phyloP scores from a whole-genome alignment of 2,329 filamentous ascomycete species.

The Bipolaris sorokiniana region DNA sequence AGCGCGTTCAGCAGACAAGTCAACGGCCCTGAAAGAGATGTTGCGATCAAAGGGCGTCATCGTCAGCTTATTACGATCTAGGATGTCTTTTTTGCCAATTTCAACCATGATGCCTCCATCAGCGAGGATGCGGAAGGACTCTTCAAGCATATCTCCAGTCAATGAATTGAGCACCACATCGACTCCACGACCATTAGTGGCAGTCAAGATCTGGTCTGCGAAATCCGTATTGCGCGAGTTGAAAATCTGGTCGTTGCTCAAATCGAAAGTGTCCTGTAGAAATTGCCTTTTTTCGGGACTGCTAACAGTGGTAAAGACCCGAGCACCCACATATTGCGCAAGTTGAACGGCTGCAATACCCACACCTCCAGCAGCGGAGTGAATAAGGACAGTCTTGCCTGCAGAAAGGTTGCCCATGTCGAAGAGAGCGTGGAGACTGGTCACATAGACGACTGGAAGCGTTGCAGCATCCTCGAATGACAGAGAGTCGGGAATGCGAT shows the following conservation, averaged over 20 bases:
- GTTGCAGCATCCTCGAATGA: constrained; percentile 22
- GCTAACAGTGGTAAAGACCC: constrained; percentile 36
- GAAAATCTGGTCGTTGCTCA: constrained; percentile 44
- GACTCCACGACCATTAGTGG: constrained; percentile 36
- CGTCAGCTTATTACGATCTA: constrained; percentile 8
- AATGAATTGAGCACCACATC: constrained; percentile 43
- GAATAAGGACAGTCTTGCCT: no score
- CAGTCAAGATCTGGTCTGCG: constrained; percentile 1
- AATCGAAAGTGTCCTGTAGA: constrained; percentile 23
- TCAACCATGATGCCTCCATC: constrained; percentile 25
- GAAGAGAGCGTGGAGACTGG: constrained; percentile 24
- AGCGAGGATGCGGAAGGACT: constrained; percentile 51
- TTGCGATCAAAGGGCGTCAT: constrained; percentile 25
- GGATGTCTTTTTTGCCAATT: constrained; percentile 22
- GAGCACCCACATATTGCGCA: constrained; percentile 18
- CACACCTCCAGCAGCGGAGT: constrained; percentile 25
- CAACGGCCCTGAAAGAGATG: no score
- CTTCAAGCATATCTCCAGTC: constrained; percentile 34
- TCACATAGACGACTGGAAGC: background rate
- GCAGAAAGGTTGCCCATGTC: constrained; percentile 24
- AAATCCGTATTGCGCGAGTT: constrained; percentile 25
- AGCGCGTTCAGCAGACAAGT: no score
- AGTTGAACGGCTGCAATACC: constrained; percentile 34
- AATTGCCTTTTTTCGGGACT: constrained; percentile 25
- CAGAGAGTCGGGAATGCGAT: constrained; percentile 17